Conservation (phyloP, 257 asterid species). For the Cinchona pubescens region DNA sequence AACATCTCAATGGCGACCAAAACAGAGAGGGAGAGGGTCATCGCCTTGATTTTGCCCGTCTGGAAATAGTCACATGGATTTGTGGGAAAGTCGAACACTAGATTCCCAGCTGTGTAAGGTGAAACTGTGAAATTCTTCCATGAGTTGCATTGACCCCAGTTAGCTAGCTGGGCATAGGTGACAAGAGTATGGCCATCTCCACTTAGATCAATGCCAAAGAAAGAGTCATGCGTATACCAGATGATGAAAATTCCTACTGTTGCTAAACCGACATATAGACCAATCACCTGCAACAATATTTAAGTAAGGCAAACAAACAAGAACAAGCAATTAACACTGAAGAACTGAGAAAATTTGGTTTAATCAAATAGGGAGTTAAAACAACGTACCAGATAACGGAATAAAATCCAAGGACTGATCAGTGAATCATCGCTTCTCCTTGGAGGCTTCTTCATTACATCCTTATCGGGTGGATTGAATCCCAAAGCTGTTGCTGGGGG, state of each 20-base stretch:
- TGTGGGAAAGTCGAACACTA: constrained; percentile 42
- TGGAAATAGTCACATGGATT: constrained; percentile 90
- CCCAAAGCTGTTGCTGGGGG: constrained; percentile 99
- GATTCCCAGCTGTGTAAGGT: constrained; percentile 81
- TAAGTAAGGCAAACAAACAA: constrained; percentile 6
- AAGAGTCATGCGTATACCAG: constrained; percentile 85
- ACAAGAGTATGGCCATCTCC: constrained; percentile 95
- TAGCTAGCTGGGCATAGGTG: constrained; percentile 73
- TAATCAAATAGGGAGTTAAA: no score
- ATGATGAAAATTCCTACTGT: constrained; percentile 89
- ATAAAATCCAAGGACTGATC: constrained; percentile 91
- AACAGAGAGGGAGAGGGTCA: constrained; percentile 93
- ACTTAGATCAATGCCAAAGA: constrained; percentile 82
- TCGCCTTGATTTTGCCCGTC: constrained; percentile 86
- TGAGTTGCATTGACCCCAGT: constrained; percentile 89
- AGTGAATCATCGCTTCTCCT: constrained; percentile 90
- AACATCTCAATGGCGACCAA: constrained; percentile 97
- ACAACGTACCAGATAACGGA: constrained; percentile 72
- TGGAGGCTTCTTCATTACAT: constrained; percentile 88
- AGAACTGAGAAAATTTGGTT: background rate
- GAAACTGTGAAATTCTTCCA: constrained; percentile 82
- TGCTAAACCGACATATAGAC: constrained; percentile 82
- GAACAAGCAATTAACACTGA: background rate
- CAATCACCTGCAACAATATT: constrained; percentile 62
- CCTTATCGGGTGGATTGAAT: constrained; percentile 97